phyloP scores from a whole-genome alignment of 2,329 filamentous ascomycete genomes.

The Penicillium sp. region DNA sequence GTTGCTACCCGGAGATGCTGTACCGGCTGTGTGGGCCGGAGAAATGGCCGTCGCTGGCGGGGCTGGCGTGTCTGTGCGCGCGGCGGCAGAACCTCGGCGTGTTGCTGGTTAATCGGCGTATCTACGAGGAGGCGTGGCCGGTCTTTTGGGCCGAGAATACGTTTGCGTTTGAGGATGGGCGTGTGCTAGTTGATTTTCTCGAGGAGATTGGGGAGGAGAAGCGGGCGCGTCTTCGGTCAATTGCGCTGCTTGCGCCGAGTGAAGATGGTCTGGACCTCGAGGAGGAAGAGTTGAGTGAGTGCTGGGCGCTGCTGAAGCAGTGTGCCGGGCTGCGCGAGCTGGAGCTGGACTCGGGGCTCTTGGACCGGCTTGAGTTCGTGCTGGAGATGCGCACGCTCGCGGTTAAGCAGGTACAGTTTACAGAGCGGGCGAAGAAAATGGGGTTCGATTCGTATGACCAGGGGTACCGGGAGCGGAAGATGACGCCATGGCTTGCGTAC shows the following conservation, averaged over 20 bases:
- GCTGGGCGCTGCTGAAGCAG: not conserved
- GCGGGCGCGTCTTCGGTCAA: not conserved
- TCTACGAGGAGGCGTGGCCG: not conserved
- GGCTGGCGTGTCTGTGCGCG: not conserved
- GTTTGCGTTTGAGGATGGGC: not conserved
- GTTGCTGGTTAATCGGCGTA: not conserved
- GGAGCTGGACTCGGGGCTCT: not conserved
- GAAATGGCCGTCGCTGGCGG: not conserved
- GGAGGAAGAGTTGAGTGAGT: not conserved
- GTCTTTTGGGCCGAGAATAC: constrained; percentile 5
- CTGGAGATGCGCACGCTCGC: not conserved
- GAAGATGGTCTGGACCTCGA: not conserved
- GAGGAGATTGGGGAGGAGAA: constrained; percentile 2
- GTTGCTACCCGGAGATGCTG: not conserved
- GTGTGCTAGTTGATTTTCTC: not conserved
- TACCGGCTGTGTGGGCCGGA: not conserved
- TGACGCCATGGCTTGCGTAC: not conserved
- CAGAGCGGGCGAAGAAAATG: not conserved
- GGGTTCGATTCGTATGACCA: not conserved
- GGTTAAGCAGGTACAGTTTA: not conserved
- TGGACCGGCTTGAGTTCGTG: not conserved
- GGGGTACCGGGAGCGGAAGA: not conserved
- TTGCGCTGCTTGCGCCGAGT: not conserved
- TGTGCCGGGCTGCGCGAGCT: not conserved
- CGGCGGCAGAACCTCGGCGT: not conserved